phyloP scores from a whole-genome alignment of 1,139 yeast genomes.

The Magnusiomyces fungicola region DNA sequence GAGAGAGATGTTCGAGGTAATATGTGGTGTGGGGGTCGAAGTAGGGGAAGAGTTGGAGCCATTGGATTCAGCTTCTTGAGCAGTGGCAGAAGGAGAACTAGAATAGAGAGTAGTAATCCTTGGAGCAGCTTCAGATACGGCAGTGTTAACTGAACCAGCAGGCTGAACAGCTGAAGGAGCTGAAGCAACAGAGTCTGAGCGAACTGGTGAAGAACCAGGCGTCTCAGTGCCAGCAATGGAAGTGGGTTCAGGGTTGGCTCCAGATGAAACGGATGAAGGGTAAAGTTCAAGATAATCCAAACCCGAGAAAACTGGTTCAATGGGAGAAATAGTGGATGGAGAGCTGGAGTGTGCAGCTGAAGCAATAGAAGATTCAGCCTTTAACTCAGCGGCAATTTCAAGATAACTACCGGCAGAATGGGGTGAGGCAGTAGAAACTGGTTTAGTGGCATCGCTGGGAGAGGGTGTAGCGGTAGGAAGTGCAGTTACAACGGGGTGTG shows the following conservation, averaged over 20 bases:
- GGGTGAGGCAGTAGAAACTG: neutral
- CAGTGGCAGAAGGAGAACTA: neutral
- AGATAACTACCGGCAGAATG: neutral
- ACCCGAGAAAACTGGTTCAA: too few relatives aligned
- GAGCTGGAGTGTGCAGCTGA: neutral
- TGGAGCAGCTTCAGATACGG: neutral
- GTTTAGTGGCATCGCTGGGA: neutral
- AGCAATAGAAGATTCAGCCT: neutral
- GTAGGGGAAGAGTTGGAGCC: neutral
- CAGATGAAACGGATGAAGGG: neutral
- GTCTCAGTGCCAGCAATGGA: too few relatives aligned
- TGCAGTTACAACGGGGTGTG: neutral
- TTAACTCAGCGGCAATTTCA: neutral
- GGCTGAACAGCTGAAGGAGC: too few relatives aligned
- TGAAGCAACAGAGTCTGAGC: too few relatives aligned
- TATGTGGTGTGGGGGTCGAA: neutral
- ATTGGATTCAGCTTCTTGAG: neutral
- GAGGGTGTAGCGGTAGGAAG: neutral
- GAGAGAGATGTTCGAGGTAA: neutral
- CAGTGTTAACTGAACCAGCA: too few relatives aligned
- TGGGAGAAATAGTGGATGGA: neutral
- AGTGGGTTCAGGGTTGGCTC: too few relatives aligned
- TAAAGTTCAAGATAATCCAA: too few relatives aligned
- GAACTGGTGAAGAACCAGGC: too few relatives aligned
- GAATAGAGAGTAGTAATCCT: neutral